Base-by-base conservation (phyloP, 306 rosid species). In the Acmispon strigosus region DNA sequence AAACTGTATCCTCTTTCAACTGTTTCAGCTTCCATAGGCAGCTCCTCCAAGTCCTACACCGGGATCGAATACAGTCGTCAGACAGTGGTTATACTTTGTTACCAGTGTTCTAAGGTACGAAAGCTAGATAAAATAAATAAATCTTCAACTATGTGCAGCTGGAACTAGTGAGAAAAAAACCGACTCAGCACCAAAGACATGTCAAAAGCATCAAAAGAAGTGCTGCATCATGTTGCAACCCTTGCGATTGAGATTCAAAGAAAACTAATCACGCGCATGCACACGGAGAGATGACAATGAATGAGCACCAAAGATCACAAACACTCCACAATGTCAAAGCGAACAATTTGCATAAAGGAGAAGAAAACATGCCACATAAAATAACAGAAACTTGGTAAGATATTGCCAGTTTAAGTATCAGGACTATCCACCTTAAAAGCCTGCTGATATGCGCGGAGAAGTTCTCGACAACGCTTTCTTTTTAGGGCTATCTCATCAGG, bases 21-120 rank as follows among this genome's bases (percentile, higher is more conserved):
- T 15, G 99, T 83, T 76, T 94, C 99, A 2, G 99, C 96, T 81
- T 91, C 97, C 85, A 89, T 50, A 58, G 99, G 99, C 57, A 94
- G 76, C 37, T 94, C 97, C 62, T 94, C 99, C 87, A 94, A 79
- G 47, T 93, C 92, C 99, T 94, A 76, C 24, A 22, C 66, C 73
- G 57, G 65, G 29, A 76, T 15, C 41, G 67, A 66, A 65, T 6
- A 78, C 7, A 17, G 55, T 37, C 27, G 77, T 72, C 70, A 78
- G 73, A 82, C 13, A 49, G 14, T 10, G 24, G 42, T 24, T 36
- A 70, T 47, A 66, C 59, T 62, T 75, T 37, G 45, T 41, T 52
- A 50, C 22, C 36, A 15, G 12, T n/a, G 10, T 37, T 16, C 10
- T 22, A n/a, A n/a, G n/a, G n/a, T n/a, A n/a, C n/a, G n/a, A n/a